Percentiles rank a stretch among this genome's conserved stretches.
These are phyloP conservation scores for Colletotrichum tabaci DNA, from an alignment of 2,329 filamentous ascomycete genomes.

Conservation along the genomic window DNA sequence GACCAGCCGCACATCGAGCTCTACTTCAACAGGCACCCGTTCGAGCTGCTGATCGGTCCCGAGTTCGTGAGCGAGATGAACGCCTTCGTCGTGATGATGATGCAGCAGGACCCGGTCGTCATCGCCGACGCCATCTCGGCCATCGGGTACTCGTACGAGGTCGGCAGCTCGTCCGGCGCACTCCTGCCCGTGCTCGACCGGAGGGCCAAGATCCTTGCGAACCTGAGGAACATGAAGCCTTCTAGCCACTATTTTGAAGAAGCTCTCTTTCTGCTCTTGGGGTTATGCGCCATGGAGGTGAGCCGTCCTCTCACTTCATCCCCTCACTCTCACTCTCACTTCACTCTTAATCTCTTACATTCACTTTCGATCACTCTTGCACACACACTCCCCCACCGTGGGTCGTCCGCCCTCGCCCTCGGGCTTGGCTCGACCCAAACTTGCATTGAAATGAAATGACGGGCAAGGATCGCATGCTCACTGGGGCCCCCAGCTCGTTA, in stretches of 20 bases:
- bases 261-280: slow-evolving; percentile 48
- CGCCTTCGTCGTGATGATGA: slow-evolving; percentile 48
- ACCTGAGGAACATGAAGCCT: slow-evolving; percentile 45
- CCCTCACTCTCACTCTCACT: too few relatives aligned
- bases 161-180: slow-evolving; percentile 34
- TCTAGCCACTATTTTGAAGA: slow-evolving; percentile 47
- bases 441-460: background rate
- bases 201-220: slow-evolving; percentile 49
- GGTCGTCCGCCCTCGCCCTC: slow-evolving; percentile 14
- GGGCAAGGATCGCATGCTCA: slow-evolving; percentile 24
- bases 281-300: slow-evolving; percentile 50
- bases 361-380: too few relatives aligned
- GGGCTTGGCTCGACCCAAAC: background rate
- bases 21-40: slow-evolving; percentile 50
- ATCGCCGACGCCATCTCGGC: slow-evolving; percentile 50
- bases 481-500: slow-evolving; percentile 37
- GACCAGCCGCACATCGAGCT: slow-evolving; percentile 49
- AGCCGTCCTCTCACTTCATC: background rate
- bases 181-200: slow-evolving; percentile 47
- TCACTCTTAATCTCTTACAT: too few relatives aligned
- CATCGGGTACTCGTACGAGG: slow-evolving; percentile 49
- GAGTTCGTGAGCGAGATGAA: slow-evolving; percentile 54
- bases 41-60: slow-evolving; percentile 48
- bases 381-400: slow-evolving; percentile 1
- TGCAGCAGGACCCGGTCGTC: slow-evolving; percentile 48